Evolutionary conservation across 345 rosid species (phyloP).

Genomic region (Mangifera indica): DNA sequence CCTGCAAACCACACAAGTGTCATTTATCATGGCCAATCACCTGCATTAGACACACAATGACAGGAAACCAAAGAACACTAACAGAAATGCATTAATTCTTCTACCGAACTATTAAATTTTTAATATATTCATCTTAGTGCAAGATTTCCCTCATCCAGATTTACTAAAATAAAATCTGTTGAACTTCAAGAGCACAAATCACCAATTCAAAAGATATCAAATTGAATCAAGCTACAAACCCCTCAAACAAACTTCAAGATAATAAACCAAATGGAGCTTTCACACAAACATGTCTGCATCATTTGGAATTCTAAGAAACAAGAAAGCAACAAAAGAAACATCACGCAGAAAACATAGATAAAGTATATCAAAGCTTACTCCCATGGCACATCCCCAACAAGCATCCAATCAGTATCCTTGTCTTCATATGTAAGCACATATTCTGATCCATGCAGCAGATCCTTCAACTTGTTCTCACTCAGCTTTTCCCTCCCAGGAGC

Average conservation of each 20-base stretch:
- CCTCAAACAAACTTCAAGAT: background rate
- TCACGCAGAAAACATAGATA: background rate
- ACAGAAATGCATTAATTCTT: background rate
- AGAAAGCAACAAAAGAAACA: background rate
- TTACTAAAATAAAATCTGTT: background rate
- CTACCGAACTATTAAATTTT: background rate
- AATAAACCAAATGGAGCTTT: background rate
- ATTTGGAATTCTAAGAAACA: background rate
- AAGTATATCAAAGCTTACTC: slow-evolving; percentile 53
- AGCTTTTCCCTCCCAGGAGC: slow-evolving; percentile 59
- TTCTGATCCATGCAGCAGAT: slow-evolving; percentile 86
- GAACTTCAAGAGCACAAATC: background rate
- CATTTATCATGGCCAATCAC: background rate
- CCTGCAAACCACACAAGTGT: background rate
- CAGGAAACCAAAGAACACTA: background rate
- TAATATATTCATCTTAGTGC: background rate
- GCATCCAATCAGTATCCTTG: slow-evolving; percentile 95
- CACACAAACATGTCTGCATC: background rate
- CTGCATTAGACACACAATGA: background rate
- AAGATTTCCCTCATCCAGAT: background rate
- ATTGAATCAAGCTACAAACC: background rate
- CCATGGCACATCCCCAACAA: slow-evolving; percentile 99
- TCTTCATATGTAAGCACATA: slow-evolving; percentile 88
- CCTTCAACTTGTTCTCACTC: slow-evolving; percentile 70
- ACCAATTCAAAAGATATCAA: too few species aligned